Percentiles rank a stretch among this genome's conserved stretches.
These are phyloP conservation scores for Penicillium sp. DNA, from an alignment of 2,329 filamentous ascomycete species.

Conservation along the genomic window DNA sequence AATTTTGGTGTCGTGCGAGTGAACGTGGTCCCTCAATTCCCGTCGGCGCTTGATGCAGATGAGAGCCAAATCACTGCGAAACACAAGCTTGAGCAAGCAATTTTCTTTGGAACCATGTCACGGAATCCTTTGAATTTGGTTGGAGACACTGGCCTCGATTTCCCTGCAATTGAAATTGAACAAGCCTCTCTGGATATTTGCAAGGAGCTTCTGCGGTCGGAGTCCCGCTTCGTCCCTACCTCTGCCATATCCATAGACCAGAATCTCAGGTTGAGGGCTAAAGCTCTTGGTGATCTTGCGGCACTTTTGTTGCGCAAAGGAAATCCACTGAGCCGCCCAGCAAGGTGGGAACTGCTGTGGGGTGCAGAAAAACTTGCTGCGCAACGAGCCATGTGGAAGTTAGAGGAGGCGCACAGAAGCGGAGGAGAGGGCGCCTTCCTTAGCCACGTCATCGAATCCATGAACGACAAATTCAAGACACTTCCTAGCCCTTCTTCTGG, in stretches of 20 bases:
- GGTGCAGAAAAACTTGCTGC: constrained; percentile 89
- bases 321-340: constrained; percentile 65
- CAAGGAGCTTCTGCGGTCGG: constrained; percentile 77
- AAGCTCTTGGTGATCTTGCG: constrained; percentile 75
- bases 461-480: constrained; percentile 76
- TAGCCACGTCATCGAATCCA: constrained; percentile 72
- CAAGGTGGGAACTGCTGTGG: constrained; percentile 81
- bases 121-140: constrained; percentile 89
- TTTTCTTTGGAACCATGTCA: constrained; percentile 83
- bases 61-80: constrained; percentile 70
- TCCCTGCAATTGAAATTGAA: constrained; percentile 71
- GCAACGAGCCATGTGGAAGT: constrained; percentile 76
- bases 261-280: constrained; percentile 73
- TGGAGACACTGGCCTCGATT: constrained; percentile 66
- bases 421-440: constrained; percentile 68
- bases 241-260: constrained; percentile 77
- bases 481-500: constrained; percentile 65
- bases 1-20: constrained; percentile 63
- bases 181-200: constrained; percentile 78
- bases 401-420: constrained; percentile 70
- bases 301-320: constrained; percentile 67
- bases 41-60: constrained; percentile 54
- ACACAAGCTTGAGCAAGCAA: constrained; percentile 88
- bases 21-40: constrained; percentile 43
- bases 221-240: constrained; percentile 72